A percentile compares a stretch with the other conserved stretches of the same genome.
These are phyloP conservation scores for Podila horticola DNA, from an alignment of 192 early-diverging fungal genomes.

Conservation along the genomic window DNA sequence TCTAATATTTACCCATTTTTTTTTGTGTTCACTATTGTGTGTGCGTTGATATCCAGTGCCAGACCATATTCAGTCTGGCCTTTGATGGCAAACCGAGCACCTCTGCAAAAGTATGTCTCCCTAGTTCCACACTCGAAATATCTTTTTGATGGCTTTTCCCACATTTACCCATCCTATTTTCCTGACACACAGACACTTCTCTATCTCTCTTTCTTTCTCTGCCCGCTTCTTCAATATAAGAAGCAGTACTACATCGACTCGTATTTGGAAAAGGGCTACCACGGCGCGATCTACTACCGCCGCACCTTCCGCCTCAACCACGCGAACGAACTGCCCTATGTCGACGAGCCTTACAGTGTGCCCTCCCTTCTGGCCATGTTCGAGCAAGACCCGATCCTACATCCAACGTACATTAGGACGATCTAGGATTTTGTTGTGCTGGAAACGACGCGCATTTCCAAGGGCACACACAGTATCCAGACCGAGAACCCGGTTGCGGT, in stretches of 20 bases:
- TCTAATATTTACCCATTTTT: not conserved
- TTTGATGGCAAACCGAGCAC: constrained; percentile 11
- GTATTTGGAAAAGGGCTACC: constrained; percentile 53
- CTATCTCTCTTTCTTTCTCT: too few species aligned
- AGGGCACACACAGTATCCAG: constrained; percentile 4
- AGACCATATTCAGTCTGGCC: not conserved
- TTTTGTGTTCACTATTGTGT: not conserved
- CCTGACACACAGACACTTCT: not conserved
- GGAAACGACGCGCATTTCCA: not conserved
- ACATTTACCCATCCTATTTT: not conserved
- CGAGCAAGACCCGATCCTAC: constrained; percentile 16
- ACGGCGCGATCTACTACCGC: constrained; percentile 71
- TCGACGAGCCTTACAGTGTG: constrained; percentile 13
- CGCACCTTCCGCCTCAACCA: constrained; percentile 10
- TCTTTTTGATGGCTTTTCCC: not conserved
- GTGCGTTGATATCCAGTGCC: not conserved
- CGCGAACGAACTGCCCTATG: constrained; percentile 18
- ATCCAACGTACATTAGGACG: not conserved
- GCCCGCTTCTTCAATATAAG: constrained; percentile 21
- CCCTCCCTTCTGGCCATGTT: constrained; percentile 2
- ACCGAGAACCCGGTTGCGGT: constrained; percentile 13
- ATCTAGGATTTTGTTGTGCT: constrained; percentile 2
- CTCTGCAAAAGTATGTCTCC: constrained; percentile 11
- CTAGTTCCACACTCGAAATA: constrained; percentile 9
- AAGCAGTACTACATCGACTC: constrained; percentile 64